Evolutionary conservation across 441 rosid species (phyloP), one percentile per base, ranked within the genome.

Genomic region (Pelargonium citronellum): DNA sequence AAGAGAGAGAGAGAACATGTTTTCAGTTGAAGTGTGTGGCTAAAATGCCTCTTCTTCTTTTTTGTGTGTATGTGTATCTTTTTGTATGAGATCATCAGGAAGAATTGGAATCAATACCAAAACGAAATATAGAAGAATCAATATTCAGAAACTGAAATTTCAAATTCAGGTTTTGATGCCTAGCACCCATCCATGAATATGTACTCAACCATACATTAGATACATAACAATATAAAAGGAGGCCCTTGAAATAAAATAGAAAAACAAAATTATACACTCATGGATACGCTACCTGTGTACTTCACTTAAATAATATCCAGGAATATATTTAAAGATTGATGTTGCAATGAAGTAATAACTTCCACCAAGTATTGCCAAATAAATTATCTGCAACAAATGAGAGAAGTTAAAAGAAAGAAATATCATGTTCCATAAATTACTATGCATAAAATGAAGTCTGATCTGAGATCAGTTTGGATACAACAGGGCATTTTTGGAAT

Each of bases 231-330:
- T 0, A 55, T 55, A 13, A 55, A n/a, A 55, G 17, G 17, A 55
- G 5, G 61, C 8, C 61, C 0, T n/a, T 1, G 13, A 17, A 55
- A 55, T 4, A 13, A 4, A 5, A 16, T 3, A 16, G 10, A 58
- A 16, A 58, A 3, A 16, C 4, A 16, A 3, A 16, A 10, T 16
- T 17, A 16, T 4, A 24, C 63, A 16, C 17, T 57, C 22, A 57
- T 16, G 20, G 20, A 20, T 0, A 70, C 27, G 20, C 44, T 83
- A 88, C 98, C 84, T 88, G 84, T 94, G 97, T 76, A 80, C 68
- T 80, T 74, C 89, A 79, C 96, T 84, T 70, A 91, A 67, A 80
- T 94, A 94, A 76, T 90, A 87, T 51, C 96, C 96, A 74, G 97
- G 97, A 58, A 94, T 83, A 71, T 90, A 91, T 77, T 67, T 69